phyloP scores from a whole-genome alignment of 1,284 basidiomycete genomes.

The Gomphus bonarii region DNA sequence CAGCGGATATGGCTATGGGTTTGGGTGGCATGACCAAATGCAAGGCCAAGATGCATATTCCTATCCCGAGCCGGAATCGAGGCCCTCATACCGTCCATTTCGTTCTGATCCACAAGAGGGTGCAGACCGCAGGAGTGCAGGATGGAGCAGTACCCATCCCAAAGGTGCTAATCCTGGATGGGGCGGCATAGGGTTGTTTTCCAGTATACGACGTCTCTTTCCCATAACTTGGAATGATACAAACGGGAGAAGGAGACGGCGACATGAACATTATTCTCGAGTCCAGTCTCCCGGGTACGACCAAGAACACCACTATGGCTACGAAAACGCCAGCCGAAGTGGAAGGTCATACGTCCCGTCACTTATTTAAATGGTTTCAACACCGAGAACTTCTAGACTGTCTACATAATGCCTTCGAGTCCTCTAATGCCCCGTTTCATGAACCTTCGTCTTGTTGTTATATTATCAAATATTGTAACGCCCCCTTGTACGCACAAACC shows the following conservation, averaged over 20 bases:
- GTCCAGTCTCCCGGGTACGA: not conserved
- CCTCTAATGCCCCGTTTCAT: not conserved
- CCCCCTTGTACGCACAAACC: not conserved
- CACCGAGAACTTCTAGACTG: not conserved
- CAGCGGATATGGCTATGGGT: conserved; percentile 8
- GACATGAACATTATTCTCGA: not conserved
- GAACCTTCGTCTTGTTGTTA: not conserved
- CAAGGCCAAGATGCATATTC: not conserved
- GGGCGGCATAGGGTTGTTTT: conserved; percentile 4
- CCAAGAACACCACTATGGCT: not conserved
- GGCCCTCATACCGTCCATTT: not conserved
- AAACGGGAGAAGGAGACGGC: conserved; percentile 1
- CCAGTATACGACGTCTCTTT: conserved; percentile 4
- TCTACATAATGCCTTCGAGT: not conserved
- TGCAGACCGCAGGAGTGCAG: conserved; percentile 1
- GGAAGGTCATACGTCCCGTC: conserved; percentile 10
- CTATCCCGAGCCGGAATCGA: not conserved
- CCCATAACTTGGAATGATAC: conserved; percentile 5
- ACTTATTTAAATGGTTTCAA: conserved; percentile 3
- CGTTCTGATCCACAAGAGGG: not conserved
- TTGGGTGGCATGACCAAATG: conserved; percentile 7
- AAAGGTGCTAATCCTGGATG: not conserved
- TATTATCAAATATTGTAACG: conserved; percentile 6
- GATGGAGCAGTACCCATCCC: conserved; percentile 4
- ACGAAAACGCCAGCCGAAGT: not conserved